These are phyloP conservation scores for Amanita pseudoporphyria DNA, from an alignment of 768 basidiomycete species.

Conservation along the genomic window DNA sequence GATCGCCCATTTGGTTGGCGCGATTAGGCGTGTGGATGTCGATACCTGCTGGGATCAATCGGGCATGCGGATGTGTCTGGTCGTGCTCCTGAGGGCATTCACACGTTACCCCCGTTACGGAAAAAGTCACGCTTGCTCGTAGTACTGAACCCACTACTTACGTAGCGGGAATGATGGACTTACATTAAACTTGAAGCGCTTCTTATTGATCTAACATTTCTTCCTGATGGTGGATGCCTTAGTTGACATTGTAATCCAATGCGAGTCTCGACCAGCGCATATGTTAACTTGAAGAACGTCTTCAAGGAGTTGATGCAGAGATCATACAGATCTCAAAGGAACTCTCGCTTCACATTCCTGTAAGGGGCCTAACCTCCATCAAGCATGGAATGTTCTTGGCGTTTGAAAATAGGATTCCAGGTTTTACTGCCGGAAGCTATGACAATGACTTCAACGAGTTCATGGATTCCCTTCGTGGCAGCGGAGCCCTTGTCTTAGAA, in stretches of 20 bases:
- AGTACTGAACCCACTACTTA: no score
- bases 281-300: not conserved
- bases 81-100: no score
- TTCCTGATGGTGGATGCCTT: conserved; percentile 23
- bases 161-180: no score
- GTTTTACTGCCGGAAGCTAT: not conserved
- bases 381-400: not conserved
- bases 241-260: conserved; percentile 27
- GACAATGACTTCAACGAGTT: not conserved
- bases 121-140: no score
- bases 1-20: no score
- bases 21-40: no score
- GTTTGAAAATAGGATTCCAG: not conserved
- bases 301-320: not conserved
- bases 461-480: no score
- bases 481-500: no score
- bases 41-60: no score
- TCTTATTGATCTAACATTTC: conserved; percentile 17
- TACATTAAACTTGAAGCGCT: conserved; percentile 16
- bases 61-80: no score
- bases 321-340: not conserved
- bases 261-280: not conserved
- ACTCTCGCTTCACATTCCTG: not conserved
- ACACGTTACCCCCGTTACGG: no score
- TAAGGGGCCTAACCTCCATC: not conserved